Base-by-base conservation (phyloP, 129 eudicot species). In the Silybum marianum region DNA sequence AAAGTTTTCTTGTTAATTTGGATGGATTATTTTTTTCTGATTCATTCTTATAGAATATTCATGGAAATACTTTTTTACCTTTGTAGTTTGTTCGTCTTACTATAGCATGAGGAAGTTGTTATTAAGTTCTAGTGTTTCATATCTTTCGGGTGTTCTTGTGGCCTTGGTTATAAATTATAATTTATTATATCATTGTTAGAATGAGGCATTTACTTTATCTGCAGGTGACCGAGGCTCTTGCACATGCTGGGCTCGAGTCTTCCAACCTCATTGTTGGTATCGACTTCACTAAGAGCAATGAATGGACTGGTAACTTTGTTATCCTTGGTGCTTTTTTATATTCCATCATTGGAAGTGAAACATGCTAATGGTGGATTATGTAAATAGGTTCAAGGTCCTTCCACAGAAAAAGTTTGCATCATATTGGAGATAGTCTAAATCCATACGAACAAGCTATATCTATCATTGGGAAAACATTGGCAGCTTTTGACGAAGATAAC, bases 391-490 rank as follows among this genome's bases (percentile, higher is more conserved):
- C 90, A 81, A 90, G 70, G 71, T 95, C 99, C 32, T 91, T 80
- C 62, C 80, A 88, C 74, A 86, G 95, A 51, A 87, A 84, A 80
- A 91, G 99, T 78, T 85, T 95, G 84, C 99, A 95, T 88, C 97
- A 95, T 80, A 84, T 91, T 82, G 95, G 95, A 62, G 84, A 75
- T 80, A 84, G 72, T 74, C 69, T 70, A 23, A 95, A 95, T 84
- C 99, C 99, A 7, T 95, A 95, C 72, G 97, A 95, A 67, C 97
- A 95, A 82, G 98, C 98, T 32, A 93, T 95, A 82, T 89, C 98
- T 24, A 95, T 95, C 69, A 90, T 95, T 78, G 98, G 99, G 69
- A 93, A 89, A 84, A 95, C 99, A 2, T 88, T 95, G 74, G 91
- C 95, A 1, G 93, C 92, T 67, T 95, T 95, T 75, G 99, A 95